Evolutionary conservation across 2,329 filamentous ascomycete genomes (phyloP), one percentile per base, ranked within the genome.

Genomic region (Orbilia quercus): DNA sequence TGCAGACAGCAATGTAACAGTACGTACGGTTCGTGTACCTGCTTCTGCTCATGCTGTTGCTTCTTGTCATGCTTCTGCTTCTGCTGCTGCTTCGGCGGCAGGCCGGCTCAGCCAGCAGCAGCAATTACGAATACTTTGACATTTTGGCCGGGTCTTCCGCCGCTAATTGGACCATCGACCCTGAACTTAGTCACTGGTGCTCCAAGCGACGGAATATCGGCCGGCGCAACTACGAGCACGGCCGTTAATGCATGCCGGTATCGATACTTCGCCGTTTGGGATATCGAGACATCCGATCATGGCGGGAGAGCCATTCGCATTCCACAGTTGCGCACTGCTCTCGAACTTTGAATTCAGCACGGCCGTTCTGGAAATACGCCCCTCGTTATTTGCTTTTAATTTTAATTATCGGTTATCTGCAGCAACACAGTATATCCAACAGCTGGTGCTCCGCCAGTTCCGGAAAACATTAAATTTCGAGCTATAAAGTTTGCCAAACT

Each of bases 161-260:
- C 62, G 62, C 62, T 66, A 65, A 47, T 22, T 58, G 23, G 7
- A 23, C 7, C 31, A n/a, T 45, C 18, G 62, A 44, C 42, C 51
- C 62, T 16, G 20, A 51, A 20, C 4, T 50, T 34, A 20, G n/a
- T 50, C n/a, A 18, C 23, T 54, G 14, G 47, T 44, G n/a, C 59
- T 45, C 38, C 22, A 40, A 23, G 51, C 51, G 54, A 54, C 63
- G 63, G 63, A 45, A 53, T 14, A 47, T 42, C 63, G 63, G 63
- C 48, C 63, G 53, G 63, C 63, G 63, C 63, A 45, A 59, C 63
- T 20, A 67, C 63, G 53, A 59, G 54, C 53, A 16, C 38, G n/a
- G 7, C 5, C 14, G 4, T 50, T 25, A n/a, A n/a, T n/a, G n/a
- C n/a, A n/a, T n/a, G n/a, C 7, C 22, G 7, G 14, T 6, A 48